Percentiles rank a stretch among this genome's conserved stretches.
Conservation (phyloP, 768 basidiomycete species). For the Tylopilus rubrobrunneus region DNA sequence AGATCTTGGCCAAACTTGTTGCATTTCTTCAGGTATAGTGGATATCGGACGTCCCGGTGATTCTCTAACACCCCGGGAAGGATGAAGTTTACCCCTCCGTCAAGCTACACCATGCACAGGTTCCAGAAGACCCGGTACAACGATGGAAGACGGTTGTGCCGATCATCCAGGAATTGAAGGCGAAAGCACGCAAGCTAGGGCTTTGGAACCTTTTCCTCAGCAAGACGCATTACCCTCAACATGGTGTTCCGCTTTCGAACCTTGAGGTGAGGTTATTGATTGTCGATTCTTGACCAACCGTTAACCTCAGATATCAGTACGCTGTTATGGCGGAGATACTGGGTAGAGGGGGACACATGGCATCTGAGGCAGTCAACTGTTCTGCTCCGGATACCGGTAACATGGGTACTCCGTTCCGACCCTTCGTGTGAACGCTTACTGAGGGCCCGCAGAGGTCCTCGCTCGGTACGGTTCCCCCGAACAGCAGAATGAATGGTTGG, state of each 20-base stretch:
- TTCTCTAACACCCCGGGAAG: conserved; percentile 35
- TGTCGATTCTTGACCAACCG: not conserved
- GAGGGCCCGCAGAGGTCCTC: conserved; percentile 71
- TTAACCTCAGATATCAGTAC: conserved; percentile 52
- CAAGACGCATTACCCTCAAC: conserved; percentile 87
- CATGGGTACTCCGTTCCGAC: conserved; percentile 60
- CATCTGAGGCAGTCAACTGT: conserved; percentile 88
- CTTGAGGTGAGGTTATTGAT: conserved; percentile 62
- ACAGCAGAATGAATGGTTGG: conserved; percentile 89
- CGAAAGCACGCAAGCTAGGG: conserved; percentile 80
- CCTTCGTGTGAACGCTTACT: not conserved
- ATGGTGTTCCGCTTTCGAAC: conserved; percentile 88
- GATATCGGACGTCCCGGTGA: not conserved
- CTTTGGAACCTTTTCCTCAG: conserved; percentile 98
- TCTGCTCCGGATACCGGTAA: conserved; percentile 97
- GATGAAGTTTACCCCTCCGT: conserved; percentile 84
- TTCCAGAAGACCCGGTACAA: conserved; percentile 67
- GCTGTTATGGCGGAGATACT: conserved; percentile 97
- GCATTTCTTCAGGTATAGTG: conserved; percentile 70
- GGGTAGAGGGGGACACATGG: conserved; percentile 77
- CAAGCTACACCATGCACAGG: conserved; percentile 72
- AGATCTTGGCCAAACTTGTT: conserved; percentile 79
- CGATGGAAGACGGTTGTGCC: conserved; percentile 87
- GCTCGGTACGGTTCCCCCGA: conserved; percentile 89
- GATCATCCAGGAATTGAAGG: conserved; percentile 80